Base-by-base conservation (phyloP, 2,329 filamentous ascomycete species). In the Diaporthe vaccinii region DNA sequence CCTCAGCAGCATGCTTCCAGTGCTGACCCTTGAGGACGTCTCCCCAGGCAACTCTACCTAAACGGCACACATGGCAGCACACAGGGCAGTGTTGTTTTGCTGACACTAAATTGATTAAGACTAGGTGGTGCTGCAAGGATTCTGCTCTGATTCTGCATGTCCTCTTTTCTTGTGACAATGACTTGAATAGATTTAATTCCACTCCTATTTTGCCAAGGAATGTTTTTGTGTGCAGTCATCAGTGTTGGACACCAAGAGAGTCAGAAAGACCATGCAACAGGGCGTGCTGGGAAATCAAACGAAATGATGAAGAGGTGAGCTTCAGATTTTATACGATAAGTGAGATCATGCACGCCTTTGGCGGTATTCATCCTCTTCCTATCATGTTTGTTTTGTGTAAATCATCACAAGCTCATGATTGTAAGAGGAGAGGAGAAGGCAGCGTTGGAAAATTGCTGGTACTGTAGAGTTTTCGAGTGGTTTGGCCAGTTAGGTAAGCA, bases 311-410 rank as follows among this genome's bases (percentile, higher is more conserved):
- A 39, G 22, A 70, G 39, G n/a, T 53, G 76, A 78, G 89, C 89
- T 90, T 92, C 90, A 91, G 90, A 91, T 89, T 87, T 62, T 36
- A 25, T 76, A 77, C 76, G 83, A 82, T 84, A 85, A 83, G 81
- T 91, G 87, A 91, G 87, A 92, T 92, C 90, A 92, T 88, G 85
- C 86, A 87, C 85, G 85, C 86, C 84, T 76, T 77, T 80, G 84
- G 84, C 83, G 88, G 86, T 87, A 85, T 89, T 92, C 89, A 91
- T 86, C 89, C 90, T 92, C 90, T 92, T 92, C 90, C 90, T 92
- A 92, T 92, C 88, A 90, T 90, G 84, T 83, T 85, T 87, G 86
- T 85, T 86, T 85, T 78, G 83, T 81, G 83, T 82, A 84, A 88
- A 90, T 92, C 90, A 92, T 92, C 90, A 92, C 82, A 74, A 91